Base-by-base conservation (phyloP, 2,329 filamentous ascomycete genomes). In the Fusarium pseudoanthophilum region DNA sequence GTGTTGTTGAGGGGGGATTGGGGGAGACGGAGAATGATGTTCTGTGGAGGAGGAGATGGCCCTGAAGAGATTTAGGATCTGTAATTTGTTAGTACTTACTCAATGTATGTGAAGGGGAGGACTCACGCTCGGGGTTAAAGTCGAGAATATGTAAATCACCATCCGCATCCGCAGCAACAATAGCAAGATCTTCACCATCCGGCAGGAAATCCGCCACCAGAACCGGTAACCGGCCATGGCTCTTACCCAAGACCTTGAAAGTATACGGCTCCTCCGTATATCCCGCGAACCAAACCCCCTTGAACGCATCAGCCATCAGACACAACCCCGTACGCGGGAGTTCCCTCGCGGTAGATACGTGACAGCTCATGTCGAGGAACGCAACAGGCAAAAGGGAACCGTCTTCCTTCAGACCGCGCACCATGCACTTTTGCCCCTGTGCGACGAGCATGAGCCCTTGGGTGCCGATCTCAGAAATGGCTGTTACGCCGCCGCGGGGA, bases 201-300 rank as follows among this genome's bases (percentile, higher is more conserved):
- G 96, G 96, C 13, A 99, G 84, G 78, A 99, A 95, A 67, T 98
- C 95, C 4, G 93, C 94, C 11, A 92, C 89, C 39, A 97, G 82
- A 26, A 97, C 90, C 78, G 96, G 93, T 76, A 98, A 86, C 48
- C 89, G 90, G 26, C 93, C 92, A 43, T 92, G 88, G 76, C 92
- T 94, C 83, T 98, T 98, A 46, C 95, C 95, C 74, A 98, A 95
- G 7, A 98, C 88, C 71, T 95, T 92, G 90, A 99, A 95, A 75
- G 93, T 95, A 81, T 98, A 99, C 2, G 96, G 96, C 79, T 98
- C 96, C 83, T 99, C 95, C 14, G 93, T 96, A 79, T 98, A 99
- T 1, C 96, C 96, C 0, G 94, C 93, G 75, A 99, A 97, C 95
- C 96, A 98, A 5, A 98, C 87, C 0, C 96, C 96, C 84, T 97